Base-by-base conservation (phyloP, 257 asterid species). In the Fraxinus excelsior region DNA sequence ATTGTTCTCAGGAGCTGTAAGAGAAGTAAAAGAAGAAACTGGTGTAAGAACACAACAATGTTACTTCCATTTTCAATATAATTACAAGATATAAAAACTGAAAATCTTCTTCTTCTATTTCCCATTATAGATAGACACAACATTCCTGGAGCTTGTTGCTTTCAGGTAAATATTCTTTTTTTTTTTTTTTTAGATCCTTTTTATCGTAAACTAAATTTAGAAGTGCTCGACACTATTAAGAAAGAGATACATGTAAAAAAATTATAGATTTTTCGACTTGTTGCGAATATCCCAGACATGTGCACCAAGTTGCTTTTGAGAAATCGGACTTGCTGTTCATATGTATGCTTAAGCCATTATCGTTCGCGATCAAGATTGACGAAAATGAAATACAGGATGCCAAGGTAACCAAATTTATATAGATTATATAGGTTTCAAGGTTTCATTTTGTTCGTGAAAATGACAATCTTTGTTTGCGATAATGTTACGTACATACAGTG, bases 1-100 rank as follows among this genome's bases (percentile, higher is more conserved):
- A 37, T 66, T 84, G 73, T 84, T 86, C 80, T 81, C 82, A 0
- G 86, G 88, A 49, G 88, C 83, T 69, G 72, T 80, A 35, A 81
- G 90, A 81, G 87, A 84, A 76, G 87, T 86, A 65, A 84, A 76
- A 74, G 90, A 86, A 80, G 88, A 84, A 74, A 86, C 88, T 16
- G 86, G 85, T n/a, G 86, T 86, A 51, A 79, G 82, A 14, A 72
- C 35, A 5, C 8, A 2, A 3, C 38, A 5, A 21, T 1, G 7
- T 75, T 75, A 14, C 67, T 28, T 70, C 34, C 58, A 70, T 12
- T 25, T 9, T 5, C 14, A 21, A 16, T 18, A 19, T 70, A 38
- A n/a, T 8, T 38, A 70, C 32, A 25, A 23, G 12, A 10, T n/a
- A 9, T 38, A 70, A n/a, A 23, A 11, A 70, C 10, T 19, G 9